Evolutionary conservation across 257 asterid genomes (phyloP).

Genomic region (Solanum medicagineum): DNA sequence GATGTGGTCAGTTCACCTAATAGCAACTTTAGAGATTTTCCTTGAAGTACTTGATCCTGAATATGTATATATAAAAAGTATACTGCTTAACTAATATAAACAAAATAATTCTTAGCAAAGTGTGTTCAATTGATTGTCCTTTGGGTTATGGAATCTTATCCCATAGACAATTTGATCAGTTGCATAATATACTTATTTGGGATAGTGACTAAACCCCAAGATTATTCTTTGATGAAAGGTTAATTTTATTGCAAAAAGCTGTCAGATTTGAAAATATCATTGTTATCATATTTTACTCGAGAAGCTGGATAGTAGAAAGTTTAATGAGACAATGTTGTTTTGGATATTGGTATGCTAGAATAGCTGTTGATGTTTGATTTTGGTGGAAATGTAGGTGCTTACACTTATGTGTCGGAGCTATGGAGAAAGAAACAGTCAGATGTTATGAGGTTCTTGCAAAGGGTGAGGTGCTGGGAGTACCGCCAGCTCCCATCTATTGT

Average conservation of each 20-base stretch:
- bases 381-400: not conserved
- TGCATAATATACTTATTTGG: too few species aligned
- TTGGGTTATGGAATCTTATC: too few species aligned
- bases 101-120: too few species aligned
- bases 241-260: not conserved
- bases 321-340: not conserved
- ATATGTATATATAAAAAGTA: too few species aligned
- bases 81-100: too few species aligned
- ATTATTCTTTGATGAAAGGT: not conserved
- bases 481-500: not conserved
- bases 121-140: too few species aligned
- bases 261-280: too few species aligned
- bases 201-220: too few species aligned
- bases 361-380: not conserved
- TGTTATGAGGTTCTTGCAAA: not conserved
- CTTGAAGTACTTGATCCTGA: too few species aligned
- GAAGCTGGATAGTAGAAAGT: not conserved
- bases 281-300: not conserved
- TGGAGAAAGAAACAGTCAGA: not conserved
- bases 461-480: not conserved
- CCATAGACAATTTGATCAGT: too few species aligned
- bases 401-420: not conserved
- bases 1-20: too few species aligned
- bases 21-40: too few species aligned
- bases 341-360: not conserved